Evolutionary conservation across 2,329 filamentous ascomycete genomes (phyloP).

Genomic region (Aureobasidium sp.): DNA sequence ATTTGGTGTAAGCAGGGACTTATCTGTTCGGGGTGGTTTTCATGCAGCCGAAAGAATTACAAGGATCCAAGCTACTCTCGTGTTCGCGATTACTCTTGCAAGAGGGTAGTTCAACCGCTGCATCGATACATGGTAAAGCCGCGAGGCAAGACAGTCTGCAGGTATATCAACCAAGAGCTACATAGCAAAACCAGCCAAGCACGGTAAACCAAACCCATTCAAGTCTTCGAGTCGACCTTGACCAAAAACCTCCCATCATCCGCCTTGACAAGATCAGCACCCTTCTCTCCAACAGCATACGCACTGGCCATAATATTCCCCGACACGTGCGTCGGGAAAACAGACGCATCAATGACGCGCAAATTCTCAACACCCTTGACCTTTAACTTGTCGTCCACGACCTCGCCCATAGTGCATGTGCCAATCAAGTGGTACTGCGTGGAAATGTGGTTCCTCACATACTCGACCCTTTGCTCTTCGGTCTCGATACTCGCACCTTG

Average conservation of each 20-base stretch:
- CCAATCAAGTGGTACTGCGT: constrained; percentile 37
- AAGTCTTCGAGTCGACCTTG: constrained; percentile 15
- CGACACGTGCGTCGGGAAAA: constrained; percentile 28
- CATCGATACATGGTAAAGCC: too few species aligned
- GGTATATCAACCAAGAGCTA: too few species aligned
- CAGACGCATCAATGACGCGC: constrained; percentile 27
- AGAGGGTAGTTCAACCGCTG: too few species aligned
- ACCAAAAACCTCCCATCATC: constrained; percentile 23
- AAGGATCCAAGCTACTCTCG: constrained; percentile 47
- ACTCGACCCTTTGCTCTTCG: constrained; percentile 24
- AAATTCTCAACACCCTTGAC: constrained; percentile 23
- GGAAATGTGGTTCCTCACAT: constrained; percentile 25
- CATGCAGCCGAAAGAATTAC: constrained; percentile 53
- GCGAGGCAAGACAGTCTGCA: too few species aligned
- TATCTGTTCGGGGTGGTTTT: too few species aligned
- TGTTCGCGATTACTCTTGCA: too few species aligned
- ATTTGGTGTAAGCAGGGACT: too few species aligned
- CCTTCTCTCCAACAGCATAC: constrained; percentile 33
- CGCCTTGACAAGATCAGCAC: constrained; percentile 28
- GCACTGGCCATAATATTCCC: constrained; percentile 23
- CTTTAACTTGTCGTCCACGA: constrained; percentile 23
- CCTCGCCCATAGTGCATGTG: constrained; percentile 33
- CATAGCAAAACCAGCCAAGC: not conserved
- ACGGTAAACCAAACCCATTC: not conserved
- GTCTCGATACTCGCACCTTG: constrained; percentile 22